These are phyloP conservation scores for Trichoderma sp. DNA, from an alignment of 2,329 filamentous ascomycete species.

Conservation along the genomic window DNA sequence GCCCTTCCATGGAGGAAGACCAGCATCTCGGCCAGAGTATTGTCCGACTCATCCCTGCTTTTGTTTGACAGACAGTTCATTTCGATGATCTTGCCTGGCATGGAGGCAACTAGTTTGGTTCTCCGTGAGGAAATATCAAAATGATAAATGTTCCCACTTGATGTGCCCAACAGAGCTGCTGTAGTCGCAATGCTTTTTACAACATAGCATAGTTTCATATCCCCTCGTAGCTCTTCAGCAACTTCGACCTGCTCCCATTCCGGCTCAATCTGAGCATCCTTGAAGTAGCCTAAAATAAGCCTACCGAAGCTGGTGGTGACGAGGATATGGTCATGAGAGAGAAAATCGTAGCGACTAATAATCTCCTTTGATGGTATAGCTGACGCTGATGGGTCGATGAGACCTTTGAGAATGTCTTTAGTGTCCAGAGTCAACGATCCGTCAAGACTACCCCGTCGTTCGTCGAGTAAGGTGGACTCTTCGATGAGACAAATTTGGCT, in stretches of 20 bases:
- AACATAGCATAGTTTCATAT: conserved; percentile 48
- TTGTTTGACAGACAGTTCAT: conserved; percentile 41
- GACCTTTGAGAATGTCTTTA: conserved; percentile 31
- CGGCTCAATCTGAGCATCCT: conserved; percentile 17
- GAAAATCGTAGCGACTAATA: conserved; percentile 63
- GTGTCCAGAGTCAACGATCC: conserved; percentile 31
- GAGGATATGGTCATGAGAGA: conserved; percentile 52
- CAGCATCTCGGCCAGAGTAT: conserved; percentile 36
- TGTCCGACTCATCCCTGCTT: background rate
- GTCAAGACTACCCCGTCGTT: background rate
- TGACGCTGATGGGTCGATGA: conserved; percentile 5
- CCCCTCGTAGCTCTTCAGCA: conserved; percentile 32
- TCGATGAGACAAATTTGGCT: conserved; percentile 58
- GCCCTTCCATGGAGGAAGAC: conserved; percentile 47
- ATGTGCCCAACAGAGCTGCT: conserved; percentile 48
- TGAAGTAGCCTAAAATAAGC: conserved; percentile 48
- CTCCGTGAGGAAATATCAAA: conserved; percentile 32
- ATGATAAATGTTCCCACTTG: conserved; percentile 47
- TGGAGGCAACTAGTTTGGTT: conserved; percentile 36
- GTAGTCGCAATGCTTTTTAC: conserved; percentile 40
- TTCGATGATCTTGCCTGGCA: conserved; percentile 50
- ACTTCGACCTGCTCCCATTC: conserved; percentile 45
- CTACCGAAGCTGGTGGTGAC: conserved; percentile 60
- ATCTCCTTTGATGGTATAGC: conserved; percentile 31
- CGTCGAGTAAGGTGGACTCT: conserved; percentile 18